Base-by-base conservation (phyloP, 805 yeast species). In the Isabelozyma pseudorhagii region DNA sequence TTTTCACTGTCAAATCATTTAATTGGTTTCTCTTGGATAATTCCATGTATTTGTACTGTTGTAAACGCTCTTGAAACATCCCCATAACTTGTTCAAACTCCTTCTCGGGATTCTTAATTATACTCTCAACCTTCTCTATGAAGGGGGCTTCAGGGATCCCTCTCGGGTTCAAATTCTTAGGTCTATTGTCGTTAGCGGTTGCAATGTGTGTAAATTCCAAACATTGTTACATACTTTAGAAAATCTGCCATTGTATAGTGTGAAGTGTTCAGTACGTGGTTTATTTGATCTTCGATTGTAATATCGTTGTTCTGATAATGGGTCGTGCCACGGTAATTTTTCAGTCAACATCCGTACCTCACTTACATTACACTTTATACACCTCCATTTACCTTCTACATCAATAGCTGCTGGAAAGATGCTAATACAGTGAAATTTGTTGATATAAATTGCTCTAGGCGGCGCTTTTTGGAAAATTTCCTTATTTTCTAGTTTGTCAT, bases 81-180 rank as follows among this genome's bases (percentile, higher is more conserved):
- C 78, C 75, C 72, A 93, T 80, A 36, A 87, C 77, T 41, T 78
- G 64, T 45, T 86, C 89, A 50, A 87, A 89, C 59, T 89, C 93
- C 15, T 59, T 50, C 42, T 79, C 84, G 2, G 84, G 77, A 56
- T 78, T 76, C 60, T 83, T 86, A 54, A 91, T 79, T 57, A 84
- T 81, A 45, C 82, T 85, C 49, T 84, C 94, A 8, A 92, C 94
- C 49, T 83, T 82, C 54, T 87, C 96, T 46, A 94, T 83, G 67
- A 94, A 94, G 40, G 96, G 97, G 1, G 99, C 99, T 62, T 89
- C 87, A 6, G 99, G 99, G 50, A 94, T 94, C 3, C 99, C 99
- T 55, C 98, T 80, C 8, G 97, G 94, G 62, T 94, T 94, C 21
- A 83, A 71, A 45, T 81, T 77, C 2, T 78, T 79, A 11, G 85